Conservation (phyloP, 1,284 basidiomycete species). For the Pseudozyma tsukubaensis region DNA sequence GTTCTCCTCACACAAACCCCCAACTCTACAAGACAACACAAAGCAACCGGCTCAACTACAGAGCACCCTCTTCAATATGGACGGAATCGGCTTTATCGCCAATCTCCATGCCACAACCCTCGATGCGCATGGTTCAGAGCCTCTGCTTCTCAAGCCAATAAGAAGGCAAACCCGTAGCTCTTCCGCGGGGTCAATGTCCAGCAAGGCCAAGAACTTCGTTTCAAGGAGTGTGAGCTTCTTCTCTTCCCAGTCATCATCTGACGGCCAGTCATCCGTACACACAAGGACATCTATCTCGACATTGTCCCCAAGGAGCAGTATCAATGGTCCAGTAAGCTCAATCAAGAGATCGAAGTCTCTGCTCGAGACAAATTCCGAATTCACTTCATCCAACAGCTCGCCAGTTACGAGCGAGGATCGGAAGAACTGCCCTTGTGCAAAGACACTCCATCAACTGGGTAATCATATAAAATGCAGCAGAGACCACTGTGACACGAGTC, state of each 20-base stretch:
- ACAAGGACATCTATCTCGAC: not conserved
- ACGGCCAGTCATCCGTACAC: not conserved
- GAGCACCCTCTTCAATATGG: too few species aligned
- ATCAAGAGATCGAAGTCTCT: not conserved
- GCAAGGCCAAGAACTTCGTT: constrained; percentile 14
- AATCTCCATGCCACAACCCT: constrained; percentile 18
- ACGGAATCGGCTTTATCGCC: constrained; percentile 29
- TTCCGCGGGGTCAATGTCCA: constrained; percentile 10
- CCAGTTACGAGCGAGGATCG: not conserved
- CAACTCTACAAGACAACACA: too few species aligned
- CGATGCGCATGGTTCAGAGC: not conserved
- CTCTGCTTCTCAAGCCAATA: constrained; percentile 9
- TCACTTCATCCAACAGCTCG: not conserved
- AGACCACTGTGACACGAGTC: not conserved
- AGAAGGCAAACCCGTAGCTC: not conserved
- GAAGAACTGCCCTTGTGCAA: too few species aligned
- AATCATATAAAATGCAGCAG: too few species aligned
- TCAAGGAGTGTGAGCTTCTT: constrained; percentile 22
- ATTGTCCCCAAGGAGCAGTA: not conserved
- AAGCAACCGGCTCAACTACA: too few species aligned
- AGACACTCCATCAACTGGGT: too few species aligned
- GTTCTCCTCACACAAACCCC: too few species aligned
- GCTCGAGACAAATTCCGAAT: not conserved
- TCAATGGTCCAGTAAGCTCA: not conserved
- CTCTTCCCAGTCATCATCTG: constrained; percentile 6